phyloP scores from a whole-genome alignment of 148 eudicot genomes.

The Nepenthes mirabilis region DNA sequence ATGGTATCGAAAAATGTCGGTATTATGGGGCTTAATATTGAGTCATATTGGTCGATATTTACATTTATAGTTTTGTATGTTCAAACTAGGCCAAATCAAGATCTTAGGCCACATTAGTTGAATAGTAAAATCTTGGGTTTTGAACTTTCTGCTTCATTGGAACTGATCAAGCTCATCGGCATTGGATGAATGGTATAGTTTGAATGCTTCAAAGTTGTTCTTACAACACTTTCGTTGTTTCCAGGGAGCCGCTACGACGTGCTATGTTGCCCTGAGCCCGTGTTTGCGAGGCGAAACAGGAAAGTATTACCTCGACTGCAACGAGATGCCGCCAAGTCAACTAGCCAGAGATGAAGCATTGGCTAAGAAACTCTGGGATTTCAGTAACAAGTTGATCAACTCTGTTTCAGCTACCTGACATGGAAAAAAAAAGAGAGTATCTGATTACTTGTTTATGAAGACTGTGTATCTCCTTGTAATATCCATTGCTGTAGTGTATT shows the following conservation, averaged over 20 bases:
- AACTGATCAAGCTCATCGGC: too few relatives aligned
- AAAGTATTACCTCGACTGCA: constrained; percentile 64
- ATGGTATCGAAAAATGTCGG: too few relatives aligned
- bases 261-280: constrained; percentile 62
- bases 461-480: neutral
- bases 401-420: constrained; percentile 15
- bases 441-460: neutral
- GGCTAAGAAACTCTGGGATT: constrained; percentile 67
- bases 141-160: too few relatives aligned
- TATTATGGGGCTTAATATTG: too few relatives aligned
- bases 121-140: too few relatives aligned
- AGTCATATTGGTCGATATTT: too few relatives aligned
- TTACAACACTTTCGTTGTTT: constrained; percentile 1
- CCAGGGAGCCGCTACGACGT: constrained; percentile 77
- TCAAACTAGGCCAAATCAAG: too few relatives aligned
- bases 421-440: neutral
- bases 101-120: too few relatives aligned
- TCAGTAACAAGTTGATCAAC: constrained; percentile 49
- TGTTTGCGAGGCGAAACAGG: constrained; percentile 42
- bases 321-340: constrained; percentile 36
- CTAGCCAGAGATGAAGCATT: constrained; percentile 34
- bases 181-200: too few relatives aligned
- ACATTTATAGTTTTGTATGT: too few relatives aligned
- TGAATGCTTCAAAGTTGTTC: neutral
- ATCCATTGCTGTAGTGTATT: too few relatives aligned